Base-by-base conservation (phyloP, 768 basidiomycete genomes). In the Phanerochaete carnosa region DNA sequence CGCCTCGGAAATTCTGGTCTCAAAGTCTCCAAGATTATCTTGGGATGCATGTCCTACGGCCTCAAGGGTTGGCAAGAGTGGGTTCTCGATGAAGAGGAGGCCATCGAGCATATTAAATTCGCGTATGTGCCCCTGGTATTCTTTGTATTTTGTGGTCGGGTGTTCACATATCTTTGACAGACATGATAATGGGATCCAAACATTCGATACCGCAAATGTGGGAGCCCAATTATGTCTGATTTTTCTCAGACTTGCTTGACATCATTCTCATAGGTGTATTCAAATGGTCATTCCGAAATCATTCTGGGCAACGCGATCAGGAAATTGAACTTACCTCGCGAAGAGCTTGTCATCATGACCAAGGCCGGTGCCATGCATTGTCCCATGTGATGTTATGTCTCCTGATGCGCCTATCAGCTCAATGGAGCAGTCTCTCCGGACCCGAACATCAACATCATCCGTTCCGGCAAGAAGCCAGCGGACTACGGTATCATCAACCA, bases 401-500 rank as follows among this genome's bases (percentile, higher is more conserved):
- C 8, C n/a, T 32, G n/a, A 22, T 19, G 15, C 32, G n/a, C 19
- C 16, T 56, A 8, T n/a, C 55, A 67, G 66, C 33, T 68, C n/a
- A 68, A 32, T 45, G 58, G 32, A 32, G 58, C 67, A 0, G 59
- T 67, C 12, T 55, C 62, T 16, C 57, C 61, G 2, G 55, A 49
- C 16, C 51, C 47, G 13, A 53, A 39, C 2, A 54, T 61, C 28
- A 63, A 61, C 30, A 57, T 65, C 22, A n/a, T 57, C 22, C 28
- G 39, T 19, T 16, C 19, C 9, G 62, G 62, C 0, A 58, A 23
- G 55, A 60, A 7, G 58, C 62, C 15, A 64, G 8, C 23, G 16
- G 79, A 80, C 53, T 65, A 70, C 4, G 80, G 81, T 16, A 82
- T 77, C 60, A 78, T 80, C 53, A 85, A 83, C 61, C 77, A 80